phyloP scores from a whole-genome alignment of 208 protist genomes.

The Leishmania mexicana region DNA sequence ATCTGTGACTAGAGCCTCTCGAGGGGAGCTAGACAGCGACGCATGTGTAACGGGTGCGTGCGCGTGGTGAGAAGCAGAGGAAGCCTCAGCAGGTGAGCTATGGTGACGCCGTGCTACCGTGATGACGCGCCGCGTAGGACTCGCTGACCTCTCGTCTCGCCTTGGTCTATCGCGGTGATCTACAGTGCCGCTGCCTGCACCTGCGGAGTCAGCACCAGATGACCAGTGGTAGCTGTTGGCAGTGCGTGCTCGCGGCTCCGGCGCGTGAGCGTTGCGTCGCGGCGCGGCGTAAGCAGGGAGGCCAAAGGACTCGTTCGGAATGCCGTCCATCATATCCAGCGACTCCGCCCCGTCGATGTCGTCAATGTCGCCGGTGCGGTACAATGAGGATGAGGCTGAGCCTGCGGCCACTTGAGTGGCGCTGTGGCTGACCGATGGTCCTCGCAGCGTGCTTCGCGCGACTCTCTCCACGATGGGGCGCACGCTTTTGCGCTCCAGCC shows the following conservation, averaged over 20 bases:
- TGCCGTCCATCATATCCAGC: conserved; percentile 23
- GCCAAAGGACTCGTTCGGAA: conserved; percentile 4
- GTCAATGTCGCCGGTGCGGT: conserved; percentile 23
- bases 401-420: not conserved
- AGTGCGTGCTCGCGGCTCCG: conserved; percentile 10
- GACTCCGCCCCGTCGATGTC: conserved; percentile 2
- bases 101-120: conserved; percentile 20
- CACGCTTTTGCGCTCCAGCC: conserved; percentile 28
- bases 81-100: not conserved
- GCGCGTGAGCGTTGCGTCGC: not conserved
- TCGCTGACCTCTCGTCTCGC: not conserved
- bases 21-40: conserved; percentile 2
- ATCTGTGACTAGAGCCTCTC: not conserved
- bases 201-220: not conserved
- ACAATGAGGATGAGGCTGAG: not conserved
- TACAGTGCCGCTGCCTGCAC: not conserved
- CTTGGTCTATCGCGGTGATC: not conserved
- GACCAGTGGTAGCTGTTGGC: not conserved
- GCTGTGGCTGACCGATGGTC: not conserved
- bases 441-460: not conserved
- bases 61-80: not conserved
- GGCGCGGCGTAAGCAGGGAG: not conserved
- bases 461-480: conserved; percentile 43
- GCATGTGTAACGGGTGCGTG: not conserved
- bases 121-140: conserved; percentile 21